phyloP scores from a whole-genome alignment of 2,329 filamentous ascomycete genomes.

The Zopfia rhizophila region DNA sequence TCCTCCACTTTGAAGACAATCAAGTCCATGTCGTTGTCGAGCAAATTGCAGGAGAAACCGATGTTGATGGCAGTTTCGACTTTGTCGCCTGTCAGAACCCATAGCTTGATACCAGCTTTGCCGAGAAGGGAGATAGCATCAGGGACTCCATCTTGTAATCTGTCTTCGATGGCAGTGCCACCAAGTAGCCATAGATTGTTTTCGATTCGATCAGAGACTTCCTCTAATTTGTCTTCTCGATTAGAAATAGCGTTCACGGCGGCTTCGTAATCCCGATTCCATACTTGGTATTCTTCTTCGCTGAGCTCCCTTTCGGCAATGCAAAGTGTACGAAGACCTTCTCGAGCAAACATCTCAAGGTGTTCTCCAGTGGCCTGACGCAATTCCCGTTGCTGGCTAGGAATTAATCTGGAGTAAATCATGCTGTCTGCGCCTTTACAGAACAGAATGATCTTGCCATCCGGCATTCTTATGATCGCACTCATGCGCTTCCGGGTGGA shows the following conservation, averaged over 20 bases:
- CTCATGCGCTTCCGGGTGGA: constrained; percentile 98
- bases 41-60: constrained; percentile 96
- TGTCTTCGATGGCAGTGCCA: constrained; percentile 96
- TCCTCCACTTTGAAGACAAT: constrained; percentile 89
- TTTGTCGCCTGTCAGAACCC: constrained; percentile 98
- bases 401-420: constrained; percentile 90
- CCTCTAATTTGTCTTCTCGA: constrained; percentile 92
- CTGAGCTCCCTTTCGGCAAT: constrained; percentile 84
- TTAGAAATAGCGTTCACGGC: constrained; percentile 85
- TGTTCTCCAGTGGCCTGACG: constrained; percentile 88
- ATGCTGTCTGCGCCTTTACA: constrained; percentile 98
- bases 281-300: constrained; percentile 84
- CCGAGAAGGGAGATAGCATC: constrained; percentile 93
- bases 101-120: constrained; percentile 95
- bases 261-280: constrained; percentile 87
- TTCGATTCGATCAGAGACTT: constrained; percentile 89
- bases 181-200: constrained; percentile 87
- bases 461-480: constrained; percentile 93
- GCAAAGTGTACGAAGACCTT: constrained; percentile 93
- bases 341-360: constrained; percentile 94
- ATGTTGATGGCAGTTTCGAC: constrained; percentile 99
- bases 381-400: constrained; percentile 85
- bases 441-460: constrained; percentile 87
- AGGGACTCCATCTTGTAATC: constrained; percentile 94
- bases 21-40: constrained; percentile 98